A percentile compares a stretch with the other conserved stretches of the same genome.
Evolutionary conservation across 306 rosid species (phyloP).

Genomic region (Acacia acuminata): DNA sequence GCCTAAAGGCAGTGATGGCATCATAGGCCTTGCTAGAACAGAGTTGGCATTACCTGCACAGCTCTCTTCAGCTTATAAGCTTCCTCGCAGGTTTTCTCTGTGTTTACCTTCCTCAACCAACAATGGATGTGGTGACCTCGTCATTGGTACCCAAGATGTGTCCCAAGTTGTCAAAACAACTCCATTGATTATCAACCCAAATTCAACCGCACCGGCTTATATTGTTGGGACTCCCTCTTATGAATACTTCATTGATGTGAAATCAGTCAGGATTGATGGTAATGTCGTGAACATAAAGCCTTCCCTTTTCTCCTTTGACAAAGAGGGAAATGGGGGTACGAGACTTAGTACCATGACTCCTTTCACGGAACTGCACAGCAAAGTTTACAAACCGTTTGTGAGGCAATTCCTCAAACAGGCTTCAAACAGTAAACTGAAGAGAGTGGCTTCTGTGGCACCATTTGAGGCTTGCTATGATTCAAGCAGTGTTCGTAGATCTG

Average conservation of each 20-base stretch:
- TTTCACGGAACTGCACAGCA: slow-evolving; percentile 31
- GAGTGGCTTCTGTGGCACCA: slow-evolving; percentile 40
- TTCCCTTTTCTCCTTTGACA: slow-evolving; percentile 30
- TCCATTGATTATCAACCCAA: slow-evolving; percentile 19
- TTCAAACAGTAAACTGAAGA: slow-evolving; percentile 30
- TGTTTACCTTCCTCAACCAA: slow-evolving; percentile 38
- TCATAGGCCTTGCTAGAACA: slow-evolving; percentile 38
- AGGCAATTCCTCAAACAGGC: slow-evolving; percentile 37
- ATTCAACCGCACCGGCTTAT: background rate
- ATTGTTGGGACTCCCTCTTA: slow-evolving; percentile 20
- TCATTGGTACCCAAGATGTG: slow-evolving; percentile 14
- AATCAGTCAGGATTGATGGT: slow-evolving; percentile 38
- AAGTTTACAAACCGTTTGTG: slow-evolving; percentile 35
- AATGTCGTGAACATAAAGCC: slow-evolving; percentile 35
- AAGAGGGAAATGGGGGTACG: slow-evolving; percentile 39
- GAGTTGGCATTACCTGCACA: slow-evolving; percentile 18
- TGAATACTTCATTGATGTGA: slow-evolving; percentile 42
- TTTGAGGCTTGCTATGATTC: slow-evolving; percentile 45
- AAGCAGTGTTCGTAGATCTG: slow-evolving; percentile 1
- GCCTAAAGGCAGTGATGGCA: background rate
- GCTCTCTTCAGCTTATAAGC: slow-evolving; percentile 16
- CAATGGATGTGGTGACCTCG: slow-evolving; percentile 24
- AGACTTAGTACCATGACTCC: slow-evolving; percentile 37
- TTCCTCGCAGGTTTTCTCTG: slow-evolving; percentile 31
- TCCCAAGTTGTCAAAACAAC: slow-evolving; percentile 19